Conservation (phyloP, 1,284 basidiomycete species). For the Cutaneotrichosporon dermatis region DNA sequence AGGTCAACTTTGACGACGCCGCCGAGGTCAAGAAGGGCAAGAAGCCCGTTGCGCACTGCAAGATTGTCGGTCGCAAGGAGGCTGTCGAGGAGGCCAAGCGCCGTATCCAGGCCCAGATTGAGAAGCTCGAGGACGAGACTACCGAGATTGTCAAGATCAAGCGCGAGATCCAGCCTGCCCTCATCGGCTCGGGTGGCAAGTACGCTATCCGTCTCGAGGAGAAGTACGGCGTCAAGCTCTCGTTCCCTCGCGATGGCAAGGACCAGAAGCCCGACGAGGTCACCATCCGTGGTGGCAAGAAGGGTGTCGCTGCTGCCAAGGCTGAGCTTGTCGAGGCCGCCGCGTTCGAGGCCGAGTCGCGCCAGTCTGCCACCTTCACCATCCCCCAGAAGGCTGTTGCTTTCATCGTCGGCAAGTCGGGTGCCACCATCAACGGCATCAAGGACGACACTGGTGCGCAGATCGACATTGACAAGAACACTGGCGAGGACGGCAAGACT, state of each 20-base stretch:
- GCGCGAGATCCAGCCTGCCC: conserved; percentile 79
- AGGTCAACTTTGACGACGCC: conserved; percentile 83
- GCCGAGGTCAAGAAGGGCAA: conserved; percentile 66
- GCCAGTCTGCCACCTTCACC: conserved; percentile 71
- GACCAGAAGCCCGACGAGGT: conserved; percentile 77
- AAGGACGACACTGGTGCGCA: conserved; percentile 85
- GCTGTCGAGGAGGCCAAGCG: conserved; percentile 94
- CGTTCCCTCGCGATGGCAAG: conserved; percentile 74
- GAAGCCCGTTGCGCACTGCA: conserved; percentile 54
- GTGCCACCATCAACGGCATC: conserved; percentile 88
- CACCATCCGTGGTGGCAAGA: conserved; percentile 87
- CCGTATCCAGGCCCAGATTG: conserved; percentile 77
- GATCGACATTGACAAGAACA: conserved; percentile 82
- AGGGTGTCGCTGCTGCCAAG: conserved; percentile 88
- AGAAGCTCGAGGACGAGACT: conserved; percentile 90
- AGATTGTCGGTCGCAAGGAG: conserved; percentile 89
- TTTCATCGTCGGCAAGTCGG: conserved; percentile 85
- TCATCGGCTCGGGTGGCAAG: conserved; percentile 92
- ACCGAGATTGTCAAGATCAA: conserved; percentile 82
- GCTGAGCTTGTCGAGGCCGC: conserved; percentile 82
- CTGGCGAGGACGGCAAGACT: conserved; percentile 52
- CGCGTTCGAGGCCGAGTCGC: conserved; percentile 89
- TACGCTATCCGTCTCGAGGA: conserved; percentile 92
- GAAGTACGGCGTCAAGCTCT: conserved; percentile 90
- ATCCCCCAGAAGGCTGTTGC: conserved; percentile 81